Evolutionary conservation across 179 eudicot genomes (phyloP).

Genomic region (Spergularia azorica): DNA sequence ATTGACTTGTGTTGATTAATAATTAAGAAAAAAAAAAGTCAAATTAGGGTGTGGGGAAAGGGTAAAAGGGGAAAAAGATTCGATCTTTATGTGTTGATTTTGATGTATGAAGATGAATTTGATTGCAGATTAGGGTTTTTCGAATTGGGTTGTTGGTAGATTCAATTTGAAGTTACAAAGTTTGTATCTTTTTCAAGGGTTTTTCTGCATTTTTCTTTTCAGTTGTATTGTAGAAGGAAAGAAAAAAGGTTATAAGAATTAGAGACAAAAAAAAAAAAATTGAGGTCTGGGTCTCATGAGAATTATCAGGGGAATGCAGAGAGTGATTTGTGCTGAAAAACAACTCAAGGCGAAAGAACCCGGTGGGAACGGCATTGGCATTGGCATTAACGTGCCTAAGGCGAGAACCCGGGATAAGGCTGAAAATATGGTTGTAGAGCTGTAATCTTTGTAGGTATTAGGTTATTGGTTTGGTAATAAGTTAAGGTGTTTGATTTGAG

Average conservation of each 20-base stretch:
- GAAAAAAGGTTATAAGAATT: conserved; percentile 7
- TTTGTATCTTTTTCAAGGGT: conserved; percentile 28
- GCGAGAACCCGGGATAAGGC: conserved; percentile 80
- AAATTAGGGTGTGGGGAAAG: conserved; percentile 14
- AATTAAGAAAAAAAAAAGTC: conserved; percentile 10
- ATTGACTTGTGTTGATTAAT: background rate
- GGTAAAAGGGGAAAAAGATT: conserved; percentile 13
- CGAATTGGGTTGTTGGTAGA: conserved; percentile 17
- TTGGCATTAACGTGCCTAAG: conserved; percentile 62
- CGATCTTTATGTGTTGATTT: conserved; percentile 10
- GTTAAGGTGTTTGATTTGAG: conserved; percentile 19
- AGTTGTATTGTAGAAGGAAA: conserved; percentile 21
- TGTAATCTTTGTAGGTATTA: conserved; percentile 42
- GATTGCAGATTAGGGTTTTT: conserved; percentile 49
- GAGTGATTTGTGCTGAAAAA: conserved; percentile 48
- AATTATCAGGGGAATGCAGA: conserved; percentile 99
- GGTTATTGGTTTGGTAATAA: conserved; percentile 15
- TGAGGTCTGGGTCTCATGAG: conserved; percentile 86
- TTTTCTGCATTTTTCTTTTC: conserved; percentile 8
- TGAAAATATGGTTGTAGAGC: conserved; percentile 38
- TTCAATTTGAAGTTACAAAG: conserved; percentile 3
- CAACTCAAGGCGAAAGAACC: conserved; percentile 38
- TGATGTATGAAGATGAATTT: conserved; percentile 12
- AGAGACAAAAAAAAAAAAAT: background rate
- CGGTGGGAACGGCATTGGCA: conserved; percentile 59